phyloP scores from a whole-genome alignment of 2,329 filamentous ascomycete genomes.

The Curvularia spicifera region DNA sequence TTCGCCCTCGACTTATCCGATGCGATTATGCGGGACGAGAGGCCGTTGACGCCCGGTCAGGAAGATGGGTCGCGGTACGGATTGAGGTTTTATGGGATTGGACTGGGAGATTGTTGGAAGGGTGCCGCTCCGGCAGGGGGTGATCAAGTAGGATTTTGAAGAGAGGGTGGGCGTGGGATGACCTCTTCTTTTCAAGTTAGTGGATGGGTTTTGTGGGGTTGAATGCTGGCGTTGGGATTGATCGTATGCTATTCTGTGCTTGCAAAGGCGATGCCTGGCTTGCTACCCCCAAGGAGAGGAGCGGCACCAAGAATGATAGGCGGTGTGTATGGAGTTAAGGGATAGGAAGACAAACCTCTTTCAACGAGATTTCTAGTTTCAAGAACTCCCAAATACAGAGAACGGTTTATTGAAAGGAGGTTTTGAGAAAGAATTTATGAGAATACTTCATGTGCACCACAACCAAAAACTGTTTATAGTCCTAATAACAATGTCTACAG shows the following conservation, averaged over 20 bases:
- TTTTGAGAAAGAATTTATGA: neutral
- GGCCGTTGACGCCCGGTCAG: conserved; percentile 27
- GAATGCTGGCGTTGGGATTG: neutral
- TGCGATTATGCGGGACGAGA: conserved; percentile 17
- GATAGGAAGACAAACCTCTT: neutral
- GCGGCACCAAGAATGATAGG: no score
- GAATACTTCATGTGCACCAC: neutral
- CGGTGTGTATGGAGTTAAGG: neutral
- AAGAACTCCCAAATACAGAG: no score
- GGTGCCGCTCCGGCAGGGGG: conserved; percentile 3
- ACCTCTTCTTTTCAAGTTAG: neutral
- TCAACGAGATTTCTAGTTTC: no score
- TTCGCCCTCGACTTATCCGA: conserved; percentile 14
- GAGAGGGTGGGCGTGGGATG: neutral
- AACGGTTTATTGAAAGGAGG: neutral
- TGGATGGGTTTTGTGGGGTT: neutral
- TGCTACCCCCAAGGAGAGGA: no score
- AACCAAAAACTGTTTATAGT: neutral
- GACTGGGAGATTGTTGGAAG: conserved; percentile 22
- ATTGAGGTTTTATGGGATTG: conserved; percentile 22
- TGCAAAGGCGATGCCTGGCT: no score
- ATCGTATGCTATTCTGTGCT: neutral
- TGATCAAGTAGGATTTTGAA: neutral
- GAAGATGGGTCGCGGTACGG: conserved; percentile 27
- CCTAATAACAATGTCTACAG: conserved; percentile 1